Evolutionary conservation across 805 yeast species (phyloP), one percentile per base, ranked within the genome.

Genomic region (Nakazawaea ishiwadae): DNA sequence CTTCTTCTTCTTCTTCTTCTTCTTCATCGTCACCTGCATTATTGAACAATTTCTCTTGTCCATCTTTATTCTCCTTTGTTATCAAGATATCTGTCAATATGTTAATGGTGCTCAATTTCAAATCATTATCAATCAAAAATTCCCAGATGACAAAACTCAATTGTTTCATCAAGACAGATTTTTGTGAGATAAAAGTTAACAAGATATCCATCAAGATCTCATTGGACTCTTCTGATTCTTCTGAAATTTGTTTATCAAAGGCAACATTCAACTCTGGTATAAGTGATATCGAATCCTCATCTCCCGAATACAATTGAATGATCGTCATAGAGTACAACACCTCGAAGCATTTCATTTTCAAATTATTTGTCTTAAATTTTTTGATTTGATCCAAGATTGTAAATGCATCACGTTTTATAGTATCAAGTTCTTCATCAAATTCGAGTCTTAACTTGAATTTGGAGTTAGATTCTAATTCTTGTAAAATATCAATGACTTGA

Each of bases 41-140:
- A 44, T 84, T 86, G 55, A 90, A 90, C 52, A 91, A 62, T 35
- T 74, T 73, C 19, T 73, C 71, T 59, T 86, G 93, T 1, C 97
- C 97, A 50, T 81, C 80, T 47, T 80, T 77, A 57, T 84, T 86
- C 59, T 90, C 97, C 54, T 76, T 79, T 0, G 95, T 71, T 14
- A 63, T 49, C 38, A 83, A 57, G 14, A 82, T 73, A 44, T 81
- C 83, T 39, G 68, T 66, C 36, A 84, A 52, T 18, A 76, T 59
- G 9, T 64, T 60, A 24, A 84, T 50, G 35, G 81, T 77, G 8
- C 60, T 56, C 9, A 48, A 51, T 2, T 66, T 67, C 23, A 81
- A 7, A 4, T 34, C 59, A 26, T 69, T 64, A 15, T 58, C 62
- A n/a, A 77, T 58, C 44, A 81, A 70, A 29, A 74, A 71, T 31